Base-by-base conservation (phyloP, 805 yeast species). In the Starmerella gropengiesseri region DNA sequence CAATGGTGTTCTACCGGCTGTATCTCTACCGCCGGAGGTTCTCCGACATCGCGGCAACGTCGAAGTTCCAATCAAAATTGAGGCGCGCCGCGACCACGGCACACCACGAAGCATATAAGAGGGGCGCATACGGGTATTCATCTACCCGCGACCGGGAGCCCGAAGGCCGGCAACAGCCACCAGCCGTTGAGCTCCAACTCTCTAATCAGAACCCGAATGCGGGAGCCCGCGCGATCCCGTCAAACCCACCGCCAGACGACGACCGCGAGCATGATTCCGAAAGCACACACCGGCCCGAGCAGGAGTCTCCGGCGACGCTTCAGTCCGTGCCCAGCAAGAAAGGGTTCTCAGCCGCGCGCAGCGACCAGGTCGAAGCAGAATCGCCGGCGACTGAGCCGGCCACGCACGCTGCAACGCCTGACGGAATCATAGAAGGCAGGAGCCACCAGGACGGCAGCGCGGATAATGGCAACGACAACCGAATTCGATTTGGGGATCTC, bases 21-120 rank as follows among this genome's bases (percentile, higher is more conserved):
- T 83, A 82, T 59, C 82, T 94, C 84, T 91, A 83, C 61, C 94
- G 86, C 59, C 73, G 84, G 50, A 73, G 79, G 53, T 85, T 91
- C 61, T 89, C 84, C 57, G 75, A 79, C 51, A 87, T 91, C 59
- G 79, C 79, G 48, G 74, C 69, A 46, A 70, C 71, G 41, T 83
- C 96, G n/a, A 82, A 81, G 55, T 58, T 74, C 46, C 81, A 87
- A 58, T 81, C 77, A 60, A 74, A 75, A 56, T 77, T 86, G 81
- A 74, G 98, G 55, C 69, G 95, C 47, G 75, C 86, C 0, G 77
- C 80, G 7, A 56, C 79, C 40, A 77, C 81, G 18, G 78, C 79
- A 1, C 60, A 72, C 28, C 64, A 71, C 12, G 59, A 54, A 16
- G 40, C 57, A 4, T 32, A 5, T 16, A 31, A 22, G 19, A 23